A percentile compares a stretch with the other conserved stretches of the same genome.
These are phyloP conservation scores for Otatea glauca DNA, from an alignment of 176 grass and related monocot genomes.

Conservation along the genomic window DNA sequence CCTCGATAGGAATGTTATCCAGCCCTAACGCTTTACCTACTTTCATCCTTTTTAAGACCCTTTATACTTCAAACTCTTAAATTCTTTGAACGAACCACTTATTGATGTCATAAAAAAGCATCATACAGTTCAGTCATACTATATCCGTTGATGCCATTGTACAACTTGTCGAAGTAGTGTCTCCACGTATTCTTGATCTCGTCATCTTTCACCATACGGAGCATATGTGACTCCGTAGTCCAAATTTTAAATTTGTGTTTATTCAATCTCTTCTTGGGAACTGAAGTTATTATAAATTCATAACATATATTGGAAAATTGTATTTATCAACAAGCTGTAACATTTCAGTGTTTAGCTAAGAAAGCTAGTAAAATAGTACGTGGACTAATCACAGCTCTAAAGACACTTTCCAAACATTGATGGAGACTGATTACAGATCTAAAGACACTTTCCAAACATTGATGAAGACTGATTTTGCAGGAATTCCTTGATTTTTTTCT, in stretches of 20 bases:
- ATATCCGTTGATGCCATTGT: too few species aligned
- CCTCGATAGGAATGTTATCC: too few species aligned
- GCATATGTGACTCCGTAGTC: not conserved
- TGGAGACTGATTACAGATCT: too few species aligned
- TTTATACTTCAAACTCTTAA: too few species aligned
- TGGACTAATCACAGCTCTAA: not conserved
- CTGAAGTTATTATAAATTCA: not conserved
- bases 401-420: not conserved
- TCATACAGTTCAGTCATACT: too few species aligned
- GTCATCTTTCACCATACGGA: too few species aligned
- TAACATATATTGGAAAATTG: not conserved
- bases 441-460: slow-evolving; percentile 15
- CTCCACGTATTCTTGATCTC: too few species aligned
- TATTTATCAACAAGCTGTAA: not conserved
- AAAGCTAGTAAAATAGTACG: not conserved
- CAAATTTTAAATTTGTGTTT: not conserved
- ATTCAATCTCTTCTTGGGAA: not conserved
- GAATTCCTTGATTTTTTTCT: not conserved
- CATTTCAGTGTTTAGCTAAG: not conserved
- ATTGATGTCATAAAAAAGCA: too few species aligned
- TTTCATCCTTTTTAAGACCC: too few species aligned
- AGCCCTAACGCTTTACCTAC: too few species aligned
- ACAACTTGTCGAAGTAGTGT: too few species aligned
- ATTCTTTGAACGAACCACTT: too few species aligned
- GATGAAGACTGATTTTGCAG: not conserved